These are phyloP conservation scores for Cyberlindnera veronae DNA, from an alignment of 805 yeast genomes.

Conservation along the genomic window DNA sequence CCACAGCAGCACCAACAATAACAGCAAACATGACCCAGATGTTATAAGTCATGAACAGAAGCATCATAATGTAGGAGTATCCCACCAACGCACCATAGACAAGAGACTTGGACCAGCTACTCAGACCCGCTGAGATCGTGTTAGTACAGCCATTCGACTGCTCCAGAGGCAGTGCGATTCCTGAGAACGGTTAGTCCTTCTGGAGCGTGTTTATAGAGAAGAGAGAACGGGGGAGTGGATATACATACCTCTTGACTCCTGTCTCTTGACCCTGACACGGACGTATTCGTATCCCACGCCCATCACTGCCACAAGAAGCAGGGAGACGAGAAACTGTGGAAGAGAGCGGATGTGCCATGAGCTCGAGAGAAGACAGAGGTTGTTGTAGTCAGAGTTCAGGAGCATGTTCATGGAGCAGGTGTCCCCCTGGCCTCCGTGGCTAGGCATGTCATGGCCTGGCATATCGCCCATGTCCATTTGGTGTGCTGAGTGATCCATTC, in stretches of 20 bases:
- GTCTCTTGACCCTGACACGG: slow-evolving; percentile 28
- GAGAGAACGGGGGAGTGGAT: neutral
- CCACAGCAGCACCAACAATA: slow-evolving; percentile 66
- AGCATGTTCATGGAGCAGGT: slow-evolving; percentile 67
- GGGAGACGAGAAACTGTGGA: slow-evolving; percentile 48
- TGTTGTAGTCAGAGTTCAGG: slow-evolving; percentile 73
- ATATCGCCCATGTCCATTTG: slow-evolving; percentile 23
- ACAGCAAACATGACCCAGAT: slow-evolving; percentile 82
- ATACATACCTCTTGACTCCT: slow-evolving; percentile 22
- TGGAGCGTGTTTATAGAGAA: too few species aligned
- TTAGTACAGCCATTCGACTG: slow-evolving; percentile 1
- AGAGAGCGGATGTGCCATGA: slow-evolving; percentile 76
- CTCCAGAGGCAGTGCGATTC: slow-evolving; percentile 6
- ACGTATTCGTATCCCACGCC: slow-evolving; percentile 61
- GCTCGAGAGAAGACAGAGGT: slow-evolving; percentile 67
- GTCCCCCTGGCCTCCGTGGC: slow-evolving; percentile 20
- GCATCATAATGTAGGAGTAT: slow-evolving; percentile 70
- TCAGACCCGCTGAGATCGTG: slow-evolving; percentile 16
- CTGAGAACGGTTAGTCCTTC: slow-evolving; percentile 6
- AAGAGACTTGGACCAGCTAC: slow-evolving; percentile 34
- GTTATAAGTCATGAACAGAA: slow-evolving; percentile 82
- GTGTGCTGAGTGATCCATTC: slow-evolving; percentile 24
- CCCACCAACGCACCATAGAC: slow-evolving; percentile 65
- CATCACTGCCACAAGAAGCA: slow-evolving; percentile 44
- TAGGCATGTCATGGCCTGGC: slow-evolving; percentile 16